Evolutionary conservation across 768 basidiomycete species (phyloP), one percentile per base, ranked within the genome.

Genomic region (Gelatoporia subvermispora): DNA sequence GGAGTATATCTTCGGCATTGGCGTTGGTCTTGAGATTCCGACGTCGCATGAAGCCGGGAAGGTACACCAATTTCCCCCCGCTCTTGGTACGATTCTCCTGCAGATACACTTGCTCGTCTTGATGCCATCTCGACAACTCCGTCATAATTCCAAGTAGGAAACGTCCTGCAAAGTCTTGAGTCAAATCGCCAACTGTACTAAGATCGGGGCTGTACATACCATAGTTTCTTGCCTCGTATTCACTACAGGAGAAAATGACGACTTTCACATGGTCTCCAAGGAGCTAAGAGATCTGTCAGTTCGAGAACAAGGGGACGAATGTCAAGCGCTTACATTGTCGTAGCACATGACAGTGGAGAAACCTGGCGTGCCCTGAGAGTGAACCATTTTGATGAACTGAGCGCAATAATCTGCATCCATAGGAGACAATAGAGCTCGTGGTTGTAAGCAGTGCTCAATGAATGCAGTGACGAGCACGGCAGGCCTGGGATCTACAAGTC

Each of bases 371-470:
- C 91, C 93, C 62, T 85, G 80, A 13, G 79, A 76, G 57, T 99
- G 96, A 51, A 97, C 72, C 13, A 85, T 75, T 61, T 87, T 87
- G 64, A 98, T 87, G 60, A 98, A 85, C 55, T 91, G 88, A 2
- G 91, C 86, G 48, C 92, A 93, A 57, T 84, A 99, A 48, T 95
- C 87, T 21, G 96, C 95, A 65, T 99, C 96, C 81, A 93, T 90
- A 0, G 93, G 93, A 0, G 95, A 95, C n/a, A 97, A 71, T 35
- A 97, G 71, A 55, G 86, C 88, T 23, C 96, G 82, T 10, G 96
- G 95, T 60, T 89, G 85, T 52, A 99, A 82, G 63, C 96, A 98
- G 60, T 95, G 82, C 61, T 96, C 90, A 52, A 92, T 85, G 48
- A 93, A 71, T 3, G 81, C 74, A 21, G 75, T 72, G 5, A 79